Evolutionary conservation across 169 alveolate genomes (phyloP), one percentile per base, ranked within the genome.

Genomic region (Plasmodium berghei): DNA sequence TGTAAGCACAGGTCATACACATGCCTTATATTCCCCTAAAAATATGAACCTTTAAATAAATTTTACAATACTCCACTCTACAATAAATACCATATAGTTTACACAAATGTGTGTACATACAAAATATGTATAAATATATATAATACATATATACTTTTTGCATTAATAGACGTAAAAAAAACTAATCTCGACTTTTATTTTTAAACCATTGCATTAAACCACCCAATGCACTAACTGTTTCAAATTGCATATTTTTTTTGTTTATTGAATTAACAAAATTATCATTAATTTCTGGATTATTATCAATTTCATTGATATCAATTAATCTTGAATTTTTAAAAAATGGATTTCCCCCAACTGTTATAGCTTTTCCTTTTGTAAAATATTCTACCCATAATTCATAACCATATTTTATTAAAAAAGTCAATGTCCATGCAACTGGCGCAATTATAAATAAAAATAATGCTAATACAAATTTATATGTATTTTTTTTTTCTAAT

Each of bases 191-290:
- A 24, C 87, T 86, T 72, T 86, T 86, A 71, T 86, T 72, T 71
- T 86, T 86, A 61, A 70, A 86, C 91, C 91, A 86, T 28, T 86
- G 91, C 40, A 86, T 16, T 40, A 86, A 40, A 5, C 91, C 91
- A 12, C 91, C 91, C 22, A 86, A 49, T 12, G 72, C 22, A 55
- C 87, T 86, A 18, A 86, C 87, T 6, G 87, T 59, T 59, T 86
- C 91, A 18, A 86, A 71, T 46, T 86, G 48, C 8, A 12, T 24
- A 22, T 70, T 71, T 9, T 71, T 55, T 22, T 63, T 49, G 18
- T 83, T 58, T 46, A 67, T 22, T 24, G 80, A 54, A 8, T 48
- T 66, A 8, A 83, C 26, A 22, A 83, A 24, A 18, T 83, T 10
- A 9, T 71, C 40, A 63, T 69, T 70, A 40, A 70, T 45, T 56